A percentile compares a stretch with the other conserved stretches of the same genome.
Conservation (phyloP, 805 yeast genomes). For the Priceomyces carsonii region DNA sequence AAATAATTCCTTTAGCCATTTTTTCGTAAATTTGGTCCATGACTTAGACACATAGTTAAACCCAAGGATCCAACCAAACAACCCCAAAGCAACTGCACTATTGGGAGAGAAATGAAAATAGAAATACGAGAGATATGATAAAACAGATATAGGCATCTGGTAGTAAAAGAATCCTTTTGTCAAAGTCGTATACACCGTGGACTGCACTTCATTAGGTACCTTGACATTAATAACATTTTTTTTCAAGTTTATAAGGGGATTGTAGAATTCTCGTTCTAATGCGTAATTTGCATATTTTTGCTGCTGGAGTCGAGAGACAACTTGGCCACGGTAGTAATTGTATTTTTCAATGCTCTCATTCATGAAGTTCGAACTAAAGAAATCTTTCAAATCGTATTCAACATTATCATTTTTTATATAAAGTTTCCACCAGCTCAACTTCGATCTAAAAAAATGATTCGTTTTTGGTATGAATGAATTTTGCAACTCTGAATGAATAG, state of each 20-base stretch:
- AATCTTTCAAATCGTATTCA: constrained; percentile 43
- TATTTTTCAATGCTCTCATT: constrained; percentile 37
- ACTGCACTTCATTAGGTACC: constrained; percentile 36
- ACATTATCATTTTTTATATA: constrained; percentile 43
- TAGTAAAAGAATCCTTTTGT: constrained; percentile 31
- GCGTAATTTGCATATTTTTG: constrained; percentile 23
- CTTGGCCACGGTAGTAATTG: constrained; percentile 38
- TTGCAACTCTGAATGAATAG: constrained; percentile 39
- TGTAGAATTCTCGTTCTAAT: constrained; percentile 10
- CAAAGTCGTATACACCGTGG: constrained; percentile 30
- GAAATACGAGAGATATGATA: constrained; percentile 31
- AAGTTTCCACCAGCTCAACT: constrained; percentile 43
- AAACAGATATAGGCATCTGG: constrained; percentile 37
- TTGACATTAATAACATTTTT: constrained; percentile 27
- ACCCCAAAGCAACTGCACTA: constrained; percentile 31
- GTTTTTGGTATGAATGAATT: constrained; percentile 32
- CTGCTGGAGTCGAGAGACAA: constrained; percentile 28
- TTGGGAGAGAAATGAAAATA: constrained; percentile 35
- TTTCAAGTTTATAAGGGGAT: constrained; percentile 34
- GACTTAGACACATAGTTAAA: constrained; percentile 39
- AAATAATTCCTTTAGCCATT: constrained; percentile 30
- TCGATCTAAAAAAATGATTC: constrained; percentile 25
- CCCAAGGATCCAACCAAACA: constrained; percentile 42
- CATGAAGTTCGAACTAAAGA: constrained; percentile 35
- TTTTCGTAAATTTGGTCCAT: constrained; percentile 31